Conservation (phyloP, 768 basidiomycete genomes). For the Butyriboletus loyo region DNA sequence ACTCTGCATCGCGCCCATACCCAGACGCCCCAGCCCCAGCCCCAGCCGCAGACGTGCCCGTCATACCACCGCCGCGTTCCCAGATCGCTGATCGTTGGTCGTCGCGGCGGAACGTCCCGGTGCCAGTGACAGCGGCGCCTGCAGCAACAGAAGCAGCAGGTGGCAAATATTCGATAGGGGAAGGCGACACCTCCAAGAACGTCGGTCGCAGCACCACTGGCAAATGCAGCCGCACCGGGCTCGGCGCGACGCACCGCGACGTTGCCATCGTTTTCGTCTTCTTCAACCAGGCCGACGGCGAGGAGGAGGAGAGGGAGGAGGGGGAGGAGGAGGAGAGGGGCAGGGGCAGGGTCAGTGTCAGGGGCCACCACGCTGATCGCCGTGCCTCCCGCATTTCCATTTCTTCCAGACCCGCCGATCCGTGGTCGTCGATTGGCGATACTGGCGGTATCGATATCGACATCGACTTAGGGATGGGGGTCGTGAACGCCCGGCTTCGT, state of each 20-base stretch:
- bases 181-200: slow-evolving; percentile 16
- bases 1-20: background rate
- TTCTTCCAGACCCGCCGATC: background rate
- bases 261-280: no score
- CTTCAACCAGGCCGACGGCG: no score
- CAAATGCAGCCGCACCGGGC: slow-evolving; percentile 2
- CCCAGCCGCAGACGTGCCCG: background rate
- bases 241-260: background rate
- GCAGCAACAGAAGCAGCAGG: no score
- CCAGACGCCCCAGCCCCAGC: no score
- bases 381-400: background rate
- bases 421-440: background rate
- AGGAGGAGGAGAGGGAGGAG: no score
- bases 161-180: slow-evolving; percentile 12
- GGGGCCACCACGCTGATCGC: background rate
- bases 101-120: background rate
- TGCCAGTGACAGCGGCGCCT: background rate
- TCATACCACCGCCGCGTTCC: background rate
- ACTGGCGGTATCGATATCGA: no score
- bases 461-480: slow-evolving; percentile 9
- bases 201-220: slow-evolving; percentile 16
- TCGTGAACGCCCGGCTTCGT: slow-evolving; percentile 15
- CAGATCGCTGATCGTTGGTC: background rate
- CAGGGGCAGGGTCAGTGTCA: no score
- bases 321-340: no score